Conservation (phyloP, 352 stramenopile species). For the Globisporangium solare region DNA sequence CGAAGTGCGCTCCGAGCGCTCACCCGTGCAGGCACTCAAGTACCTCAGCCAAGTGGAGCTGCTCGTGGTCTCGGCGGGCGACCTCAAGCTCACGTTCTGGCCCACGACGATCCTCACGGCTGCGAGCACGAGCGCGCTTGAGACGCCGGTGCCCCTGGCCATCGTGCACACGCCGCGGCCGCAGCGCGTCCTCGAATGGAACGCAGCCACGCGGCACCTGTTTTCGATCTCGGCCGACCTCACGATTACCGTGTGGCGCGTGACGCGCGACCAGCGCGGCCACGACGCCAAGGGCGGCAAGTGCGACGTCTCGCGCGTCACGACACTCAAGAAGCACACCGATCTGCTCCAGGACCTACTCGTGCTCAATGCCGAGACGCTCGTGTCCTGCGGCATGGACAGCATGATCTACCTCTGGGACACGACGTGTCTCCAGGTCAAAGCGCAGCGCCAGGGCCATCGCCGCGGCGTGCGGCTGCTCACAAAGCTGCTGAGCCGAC, state of each 20-base stretch:
- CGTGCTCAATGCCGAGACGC: slow-evolving; percentile 59
- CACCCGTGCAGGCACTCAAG: slow-evolving; percentile 68
- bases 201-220: slow-evolving; percentile 36
- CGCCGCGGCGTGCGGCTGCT: slow-evolving; percentile 58
- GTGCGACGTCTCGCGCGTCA: slow-evolving; percentile 48
- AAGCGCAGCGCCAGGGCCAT: slow-evolving; percentile 48
- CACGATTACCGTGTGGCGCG: slow-evolving; percentile 59
- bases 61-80: slow-evolving; percentile 60
- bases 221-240: slow-evolving; percentile 75
- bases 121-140: slow-evolving; percentile 50
- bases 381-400: slow-evolving; percentile 78
- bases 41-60: slow-evolving; percentile 57
- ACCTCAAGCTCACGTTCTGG: slow-evolving; percentile 82
- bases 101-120: slow-evolving; percentile 53
- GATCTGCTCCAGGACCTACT: slow-evolving; percentile 73
- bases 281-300: slow-evolving; percentile 28
- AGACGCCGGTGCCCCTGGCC: slow-evolving; percentile 56
- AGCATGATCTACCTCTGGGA: slow-evolving; percentile 74
- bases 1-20: slow-evolving; percentile 67
- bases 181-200: slow-evolving; percentile 73
- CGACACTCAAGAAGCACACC: slow-evolving; percentile 60
- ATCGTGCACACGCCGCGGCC: slow-evolving; percentile 62
- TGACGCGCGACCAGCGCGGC: slow-evolving; percentile 30
- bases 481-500: slow-evolving; percentile 49
- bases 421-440: slow-evolving; percentile 38